phyloP scores from a whole-genome alignment of 1,284 basidiomycete species.

The Ceratobasidium papillatum region DNA sequence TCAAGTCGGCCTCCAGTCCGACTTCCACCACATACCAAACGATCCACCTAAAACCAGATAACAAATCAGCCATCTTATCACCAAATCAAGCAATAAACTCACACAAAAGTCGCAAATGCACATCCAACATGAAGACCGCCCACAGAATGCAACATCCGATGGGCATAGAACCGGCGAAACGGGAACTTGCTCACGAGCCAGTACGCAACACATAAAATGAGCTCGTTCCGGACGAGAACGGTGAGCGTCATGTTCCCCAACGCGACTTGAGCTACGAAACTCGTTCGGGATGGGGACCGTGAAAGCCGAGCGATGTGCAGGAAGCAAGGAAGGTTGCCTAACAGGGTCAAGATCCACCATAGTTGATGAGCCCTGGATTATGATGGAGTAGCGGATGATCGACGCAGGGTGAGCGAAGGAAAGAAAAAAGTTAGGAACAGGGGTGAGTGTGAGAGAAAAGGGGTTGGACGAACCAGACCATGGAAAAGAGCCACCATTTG shows the following conservation, averaged over 20 bases:
- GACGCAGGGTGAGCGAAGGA: not conserved
- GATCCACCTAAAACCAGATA: conserved; percentile 16
- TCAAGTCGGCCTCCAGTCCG: not conserved
- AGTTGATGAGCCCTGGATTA: conserved; percentile 36
- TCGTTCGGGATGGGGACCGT: not conserved
- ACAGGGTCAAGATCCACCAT: conserved; percentile 17
- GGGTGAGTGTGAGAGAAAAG: not conserved
- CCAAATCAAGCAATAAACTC: not conserved
- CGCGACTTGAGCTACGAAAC: conserved; percentile 14
- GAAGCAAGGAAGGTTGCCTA: conserved; percentile 21
- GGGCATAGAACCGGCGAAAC: conserved; percentile 22
- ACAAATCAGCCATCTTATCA: not conserved
- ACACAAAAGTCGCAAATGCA: conserved; percentile 28
- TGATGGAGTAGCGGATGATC: conserved; percentile 16
- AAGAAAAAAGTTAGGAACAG: not conserved
- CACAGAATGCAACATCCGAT: conserved; percentile 26
- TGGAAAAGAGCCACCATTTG: conserved; percentile 31
- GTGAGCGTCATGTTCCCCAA: conserved; percentile 20
- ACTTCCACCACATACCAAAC: conserved; percentile 7
- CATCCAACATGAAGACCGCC: conserved; percentile 32
- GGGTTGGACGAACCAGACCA: not conserved
- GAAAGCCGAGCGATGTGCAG: not conserved
- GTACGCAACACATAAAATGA: not conserved
- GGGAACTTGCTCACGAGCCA: conserved; percentile 13
- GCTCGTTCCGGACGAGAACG: conserved; percentile 27